Evolutionary conservation across 495 filamentous ascomycete species (phyloP).

Genomic region (Daldinia grandis): DNA sequence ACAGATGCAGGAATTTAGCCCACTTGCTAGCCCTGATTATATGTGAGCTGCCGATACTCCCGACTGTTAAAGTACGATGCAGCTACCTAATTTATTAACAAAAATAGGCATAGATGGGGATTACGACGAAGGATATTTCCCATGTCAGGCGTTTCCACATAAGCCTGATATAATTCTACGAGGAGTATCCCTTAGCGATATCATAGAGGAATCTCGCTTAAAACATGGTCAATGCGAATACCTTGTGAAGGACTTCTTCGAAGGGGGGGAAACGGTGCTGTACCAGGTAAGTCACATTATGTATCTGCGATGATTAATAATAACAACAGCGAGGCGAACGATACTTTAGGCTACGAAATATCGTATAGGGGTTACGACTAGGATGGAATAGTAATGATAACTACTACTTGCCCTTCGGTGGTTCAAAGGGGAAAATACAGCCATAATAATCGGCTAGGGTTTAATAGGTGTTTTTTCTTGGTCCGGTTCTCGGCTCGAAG

Average conservation of each 20-base stretch:
- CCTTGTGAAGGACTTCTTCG: constrained; percentile 22
- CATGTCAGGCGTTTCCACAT: no score
- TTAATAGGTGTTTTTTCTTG: no score
- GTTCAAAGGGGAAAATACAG: background rate
- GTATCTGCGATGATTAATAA: background rate
- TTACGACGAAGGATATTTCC: no score
- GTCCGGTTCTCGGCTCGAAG: no score
- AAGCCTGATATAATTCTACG: no score
- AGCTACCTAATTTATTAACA: no score
- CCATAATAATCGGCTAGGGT: no score
- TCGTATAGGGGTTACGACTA: background rate
- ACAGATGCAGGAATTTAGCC: no score
- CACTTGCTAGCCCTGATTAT: no score
- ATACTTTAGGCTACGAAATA: constrained; percentile 4
- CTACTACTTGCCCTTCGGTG: background rate
- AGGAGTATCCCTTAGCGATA: background rate
- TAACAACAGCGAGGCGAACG: constrained; percentile 11
- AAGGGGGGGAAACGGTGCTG: constrained; percentile 26
- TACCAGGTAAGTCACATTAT: constrained; percentile 16
- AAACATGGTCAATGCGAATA: background rate
- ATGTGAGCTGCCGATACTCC: no score
- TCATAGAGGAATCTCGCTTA: background rate
- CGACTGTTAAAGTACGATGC: no score
- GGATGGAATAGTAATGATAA: background rate
- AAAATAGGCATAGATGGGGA: no score